Base-by-base conservation (phyloP, 495 filamentous ascomycete species). In the Trichocladium antarcticum region DNA sequence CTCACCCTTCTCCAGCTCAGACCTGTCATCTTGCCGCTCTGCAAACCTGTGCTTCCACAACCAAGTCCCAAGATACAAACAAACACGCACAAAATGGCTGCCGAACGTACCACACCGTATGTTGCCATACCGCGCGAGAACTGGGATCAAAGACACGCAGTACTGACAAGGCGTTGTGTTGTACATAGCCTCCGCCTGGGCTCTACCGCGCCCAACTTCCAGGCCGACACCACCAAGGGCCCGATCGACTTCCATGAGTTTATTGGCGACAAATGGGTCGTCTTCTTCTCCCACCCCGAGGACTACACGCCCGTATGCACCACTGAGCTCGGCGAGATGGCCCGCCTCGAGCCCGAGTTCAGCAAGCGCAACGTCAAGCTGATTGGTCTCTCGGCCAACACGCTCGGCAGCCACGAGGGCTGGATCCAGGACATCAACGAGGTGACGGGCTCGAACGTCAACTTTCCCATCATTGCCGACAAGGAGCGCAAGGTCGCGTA, bases 341-440 rank as follows among this genome's bases (percentile, higher is more conserved):
- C 93, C 57, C 94, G 94, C 70, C 84, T 97, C 54, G 86, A 95
- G 77, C 87, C 89, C 49, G 92, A 98, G 73, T 98, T 98, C 77
- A 76, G 76, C 61, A 87, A 86, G 73, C 85, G 92, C 57, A 85
- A 84, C 50, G 87, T 94, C 63, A 89, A 97, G 82, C 74, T 98
- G 62, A 95, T 98, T 57, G 92, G 92, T 53, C 79, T 98, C 53
- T 92, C 85, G 32, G 85, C 89, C 65, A 87, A 88, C 75, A 86
- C 81, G 39, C 57, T 82, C 50, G 73, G 74, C 54, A 75, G 73
- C 55, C 76, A 82, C 55, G 73, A 73, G 58, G 73, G 71, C 55
- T 95, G 90, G 89, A 89, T 95, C 74, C 84, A 86, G 74, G 93
- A 98, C 67, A 96, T 98, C 60, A 79, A 95, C 62, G 92, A 97